phyloP scores from a whole-genome alignment of 768 basidiomycete genomes.

The Rhizopogon vinicolor region DNA sequence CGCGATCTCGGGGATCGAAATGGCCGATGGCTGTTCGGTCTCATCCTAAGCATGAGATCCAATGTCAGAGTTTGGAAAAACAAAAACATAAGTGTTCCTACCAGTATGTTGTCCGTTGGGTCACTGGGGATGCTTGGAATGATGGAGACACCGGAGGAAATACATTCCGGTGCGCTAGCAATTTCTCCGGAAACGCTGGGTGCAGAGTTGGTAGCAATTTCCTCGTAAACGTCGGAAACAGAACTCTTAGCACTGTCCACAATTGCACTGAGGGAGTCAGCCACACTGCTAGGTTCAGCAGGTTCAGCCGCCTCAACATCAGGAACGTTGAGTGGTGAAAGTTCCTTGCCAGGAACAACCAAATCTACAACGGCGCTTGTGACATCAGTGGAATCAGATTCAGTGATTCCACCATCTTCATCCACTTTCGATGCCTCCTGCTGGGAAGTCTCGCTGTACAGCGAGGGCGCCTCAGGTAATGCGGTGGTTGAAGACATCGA shows the following conservation, averaged over 20 bases:
- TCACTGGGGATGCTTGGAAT: not conserved
- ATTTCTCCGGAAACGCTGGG: not conserved
- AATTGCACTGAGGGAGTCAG: not conserved
- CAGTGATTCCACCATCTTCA: not conserved
- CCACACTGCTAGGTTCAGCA: not conserved
- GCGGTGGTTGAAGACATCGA: constrained; percentile 1
- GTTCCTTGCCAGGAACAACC: not conserved
- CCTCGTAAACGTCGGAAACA: not conserved
- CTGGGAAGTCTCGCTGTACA: not conserved
- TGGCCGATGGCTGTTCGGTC: constrained; percentile 1
- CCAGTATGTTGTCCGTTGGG: not conserved
- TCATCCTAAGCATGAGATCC: not conserved
- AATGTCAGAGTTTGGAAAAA: not conserved
- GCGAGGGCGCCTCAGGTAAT: not conserved
- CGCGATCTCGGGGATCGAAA: constrained; percentile 15
- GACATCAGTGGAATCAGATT: not conserved
- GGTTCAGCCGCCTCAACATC: not conserved
- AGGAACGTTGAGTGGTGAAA: not conserved
- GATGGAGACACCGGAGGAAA: not conserved
- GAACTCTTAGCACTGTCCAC: not conserved
- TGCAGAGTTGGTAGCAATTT: not conserved
- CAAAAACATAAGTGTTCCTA: not conserved
- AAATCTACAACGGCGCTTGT: not conserved
- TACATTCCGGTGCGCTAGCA: not conserved
- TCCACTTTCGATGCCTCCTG: not conserved